Evolutionary conservation across 2,329 filamentous ascomycete species (phyloP), one percentile per base, ranked within the genome.

Genomic region (Aspergillus sp.): DNA sequence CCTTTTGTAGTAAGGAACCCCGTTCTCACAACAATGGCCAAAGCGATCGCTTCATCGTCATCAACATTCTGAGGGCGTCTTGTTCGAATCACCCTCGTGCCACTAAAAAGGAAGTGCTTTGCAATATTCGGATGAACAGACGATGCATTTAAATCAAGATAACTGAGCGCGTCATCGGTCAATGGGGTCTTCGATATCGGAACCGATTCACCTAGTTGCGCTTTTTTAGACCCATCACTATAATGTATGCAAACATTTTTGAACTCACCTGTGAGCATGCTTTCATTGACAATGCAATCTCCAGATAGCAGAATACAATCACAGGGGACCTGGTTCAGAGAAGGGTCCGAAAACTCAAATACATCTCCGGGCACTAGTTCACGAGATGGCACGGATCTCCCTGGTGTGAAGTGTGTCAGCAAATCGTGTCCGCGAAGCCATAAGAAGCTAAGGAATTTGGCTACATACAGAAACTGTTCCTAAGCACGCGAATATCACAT

Each of bases 1-100:
- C 95, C 95, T 74, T 99, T 99, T 1, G 95, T 99, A 0, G 95
- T 99, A 73, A 96, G 96, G 78, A 99, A 99, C 1, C 95, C 95
- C 2, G 93, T 99, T 63, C 95, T 87, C 29, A 97, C 88, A 16
- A 96, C 92, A 77, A 99, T 88, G 12, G 94, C 95, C 39, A 99
- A 82, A 1, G 92, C 94, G 58, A 94, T 92, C 49, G 91, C 94
- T 75, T 98, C 93, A 55, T 94, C 91, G 46, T 90, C 90, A 59
- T 89, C 85, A 62, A 90, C 90, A 67, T 96, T 91, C 68, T 96
- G 92, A 1, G 95, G 95, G 54, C 92, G 86, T 58, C 95, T 84
- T 26, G 93, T 92, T 47, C 96, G 89, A 56, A 99, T 90, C 63
- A 99, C 94, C 75, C 96, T 97, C 6, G 95, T 99, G 3, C 96